Evolutionary conservation across 2,329 filamentous ascomycete species (phyloP), one percentile per base, ranked within the genome.

Genomic region (Xylariaceae sp.): DNA sequence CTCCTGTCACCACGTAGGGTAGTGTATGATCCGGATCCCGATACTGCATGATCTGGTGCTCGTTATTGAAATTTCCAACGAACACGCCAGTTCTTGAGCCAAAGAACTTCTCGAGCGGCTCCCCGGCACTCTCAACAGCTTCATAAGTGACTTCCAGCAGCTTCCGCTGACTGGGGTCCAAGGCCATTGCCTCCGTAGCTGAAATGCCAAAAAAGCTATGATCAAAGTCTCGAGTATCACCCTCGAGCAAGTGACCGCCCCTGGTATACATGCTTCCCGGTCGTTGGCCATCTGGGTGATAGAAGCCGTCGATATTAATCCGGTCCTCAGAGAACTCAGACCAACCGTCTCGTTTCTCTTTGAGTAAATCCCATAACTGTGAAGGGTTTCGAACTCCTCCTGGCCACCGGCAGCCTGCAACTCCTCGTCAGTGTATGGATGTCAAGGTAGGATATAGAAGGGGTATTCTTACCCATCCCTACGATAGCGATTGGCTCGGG

Each of bases 141-240:
- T 79, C 76, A 45, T 74, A 78, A 14, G 69, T 68, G 0, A 75
- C 71, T 48, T 79, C 75, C 4, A 78, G 68, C 14, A 76, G 62
- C 56, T 73, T 70, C 1, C 76, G 67, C 56, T 78, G 75, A 57
- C 78, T 76, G 0, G 77, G 77, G 43, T 80, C 77, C 57, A 78
- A 71, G 19, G 64, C 67, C 44, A 68, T 66, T 14, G 74, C 75
- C 57, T 80, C 77, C 12, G 68, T 60, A 1, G 71, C 68, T 1
- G 64, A 70, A 37, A 78, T 76, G 39, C 69, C 66, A 63, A 80
- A 80, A 63, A 80, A 77, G 3, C 58, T 71, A 31, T 58, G 61
- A 31, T 70, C 68, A 48, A 70, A 70, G 16, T 65, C 60, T n/a
- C n/a, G 47, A 3, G 44, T 40, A 43, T 60, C 49, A 3, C 45